Evolutionary conservation across 78 protist species (phyloP).

Genomic region (Dictyostelium capitatum): DNA sequence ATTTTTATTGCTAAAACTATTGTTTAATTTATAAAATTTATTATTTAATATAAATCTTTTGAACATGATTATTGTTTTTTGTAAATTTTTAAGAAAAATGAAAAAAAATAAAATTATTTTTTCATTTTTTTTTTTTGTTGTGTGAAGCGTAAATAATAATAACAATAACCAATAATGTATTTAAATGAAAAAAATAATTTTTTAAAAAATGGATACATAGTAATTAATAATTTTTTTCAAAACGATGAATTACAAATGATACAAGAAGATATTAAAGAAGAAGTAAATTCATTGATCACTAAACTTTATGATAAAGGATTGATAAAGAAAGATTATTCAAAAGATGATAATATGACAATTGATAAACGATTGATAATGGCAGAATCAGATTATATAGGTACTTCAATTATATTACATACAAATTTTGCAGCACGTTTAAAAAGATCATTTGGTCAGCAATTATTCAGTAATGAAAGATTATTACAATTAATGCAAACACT

Average conservation of each 20-base stretch:
- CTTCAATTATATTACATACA: constrained; percentile 59
- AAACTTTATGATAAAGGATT: neutral
- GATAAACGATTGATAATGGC: neutral
- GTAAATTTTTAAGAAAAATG: too few species aligned
- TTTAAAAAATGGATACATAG: constrained; percentile 15
- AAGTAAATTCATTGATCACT: neutral
- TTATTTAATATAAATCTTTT: too few species aligned
- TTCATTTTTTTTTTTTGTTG: too few species aligned
- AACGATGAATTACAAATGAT: neutral
- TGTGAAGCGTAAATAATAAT: too few species aligned
- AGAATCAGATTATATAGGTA: constrained; percentile 40
- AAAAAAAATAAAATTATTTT: too few species aligned
- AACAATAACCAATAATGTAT: neutral
- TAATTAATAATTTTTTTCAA: constrained; percentile 8
- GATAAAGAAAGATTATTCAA: neutral
- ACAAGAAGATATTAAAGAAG: neutral
- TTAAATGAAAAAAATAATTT: constrained; percentile 16
- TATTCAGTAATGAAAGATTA: neutral
- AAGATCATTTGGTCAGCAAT: constrained; percentile 26
- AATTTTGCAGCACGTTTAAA: constrained; percentile 35
- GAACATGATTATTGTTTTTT: too few species aligned
- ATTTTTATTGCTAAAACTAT: too few species aligned
- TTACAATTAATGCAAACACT: constrained; percentile 11
- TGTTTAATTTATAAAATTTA: too few species aligned
- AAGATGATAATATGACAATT: neutral